Evolutionary conservation across 2,329 filamentous ascomycete species (phyloP).

Genomic region (Calonectria ilicicola): DNA sequence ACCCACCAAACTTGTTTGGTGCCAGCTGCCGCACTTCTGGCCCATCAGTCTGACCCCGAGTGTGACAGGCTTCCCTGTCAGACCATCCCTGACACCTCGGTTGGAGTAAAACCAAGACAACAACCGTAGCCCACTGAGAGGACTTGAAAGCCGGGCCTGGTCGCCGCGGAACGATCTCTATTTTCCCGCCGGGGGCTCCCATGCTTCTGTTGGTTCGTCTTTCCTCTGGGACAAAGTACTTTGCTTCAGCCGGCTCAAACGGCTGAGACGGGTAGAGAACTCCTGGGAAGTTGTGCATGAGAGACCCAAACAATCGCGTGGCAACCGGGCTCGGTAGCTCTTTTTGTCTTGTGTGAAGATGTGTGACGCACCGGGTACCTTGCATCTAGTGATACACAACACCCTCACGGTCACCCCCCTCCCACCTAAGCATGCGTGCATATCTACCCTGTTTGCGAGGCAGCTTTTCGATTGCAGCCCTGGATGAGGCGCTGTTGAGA

Average conservation of each 20-base stretch:
- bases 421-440: slow-evolving; percentile 5
- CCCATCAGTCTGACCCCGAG: slow-evolving; percentile 15
- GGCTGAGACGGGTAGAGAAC: slow-evolving; percentile 20
- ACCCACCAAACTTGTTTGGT: slow-evolving; percentile 8
- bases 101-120: slow-evolving; percentile 24
- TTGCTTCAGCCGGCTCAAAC: slow-evolving; percentile 8
- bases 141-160: slow-evolving; percentile 19
- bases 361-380: slow-evolving; percentile 35
- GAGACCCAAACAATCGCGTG: slow-evolving; percentile 30
- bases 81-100: slow-evolving; percentile 23
- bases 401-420: slow-evolving; percentile 25
- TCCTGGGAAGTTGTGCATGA: slow-evolving; percentile 18
- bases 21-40: slow-evolving; percentile 9
- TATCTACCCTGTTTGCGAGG: slow-evolving; percentile 23
- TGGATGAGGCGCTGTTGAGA: slow-evolving; percentile 21
- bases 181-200: slow-evolving; percentile 24
- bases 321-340: slow-evolving; percentile 25
- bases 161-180: slow-evolving; percentile 32
- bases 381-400: slow-evolving; percentile 32
- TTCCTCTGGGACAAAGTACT: not conserved
- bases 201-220: not conserved
- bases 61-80: slow-evolving; percentile 26
- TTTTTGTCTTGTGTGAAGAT: slow-evolving; percentile 10
- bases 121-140: slow-evolving; percentile 22
- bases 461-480: slow-evolving; percentile 17